Evolutionary conservation across 208 protist genomes (phyloP), one percentile per base, ranked within the genome.

Genomic region (Leishmania turanica): DNA sequence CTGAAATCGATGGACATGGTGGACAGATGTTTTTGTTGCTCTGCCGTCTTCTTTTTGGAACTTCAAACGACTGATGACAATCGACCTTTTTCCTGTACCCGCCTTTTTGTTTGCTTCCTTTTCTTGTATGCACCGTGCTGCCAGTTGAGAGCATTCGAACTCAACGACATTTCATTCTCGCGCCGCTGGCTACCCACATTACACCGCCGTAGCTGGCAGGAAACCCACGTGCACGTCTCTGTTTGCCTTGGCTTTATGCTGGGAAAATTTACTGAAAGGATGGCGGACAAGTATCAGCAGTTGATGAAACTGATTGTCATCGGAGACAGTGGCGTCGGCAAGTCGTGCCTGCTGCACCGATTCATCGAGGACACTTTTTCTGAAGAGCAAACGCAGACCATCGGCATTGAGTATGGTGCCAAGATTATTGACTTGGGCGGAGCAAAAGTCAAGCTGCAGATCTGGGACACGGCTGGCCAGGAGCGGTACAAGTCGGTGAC

Each of bases 401-500:
- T 99, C 90, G 99, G 99, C 64, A 98, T 99, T 37, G 99, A 99
- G 85, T 99, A 99, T 89, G 99, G 99, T 40, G 98, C 98, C 1
- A 96, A 99, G 81, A 96, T 99, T 58, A 87, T 99, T 37, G 94
- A 99, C 60, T 79, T 99, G 8, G 86, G 81, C 42, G 95, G 93
- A 68, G 91, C 93, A 51, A 98, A 94, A 75, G 95, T 99, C 66
- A 99, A 99, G 86, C 86, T 99, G 51, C 98, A 99, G 84, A 99
- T 99, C 84, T 99, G 98, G 98, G 98, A 99, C 81, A 99, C 98
- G 13, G 97, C 93, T 11, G 99, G 99, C 34, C 99, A 99, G 87
- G 99, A 99, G 87, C 87, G 99, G 27, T 99, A 99, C 85, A 97
- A 99, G 71, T 99, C 99, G 31, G 99, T 99, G 77, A 99, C 99